Evolutionary conservation across 164 flowering plant genomes (phyloP).

Genomic region (Tetracentron sinense): DNA sequence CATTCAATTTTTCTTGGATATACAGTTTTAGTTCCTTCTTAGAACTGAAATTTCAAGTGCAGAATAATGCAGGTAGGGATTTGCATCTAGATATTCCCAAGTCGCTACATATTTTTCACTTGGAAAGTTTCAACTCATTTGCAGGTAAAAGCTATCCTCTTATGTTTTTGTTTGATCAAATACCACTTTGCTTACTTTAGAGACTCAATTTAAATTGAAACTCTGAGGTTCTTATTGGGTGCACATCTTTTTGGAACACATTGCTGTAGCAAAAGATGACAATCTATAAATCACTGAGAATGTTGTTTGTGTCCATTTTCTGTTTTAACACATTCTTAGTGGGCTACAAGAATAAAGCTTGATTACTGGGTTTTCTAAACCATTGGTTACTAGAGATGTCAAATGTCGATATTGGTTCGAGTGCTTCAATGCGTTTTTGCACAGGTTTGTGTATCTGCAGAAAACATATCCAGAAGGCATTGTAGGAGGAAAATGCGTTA

Average conservation of each 20-base stretch:
- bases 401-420: background rate
- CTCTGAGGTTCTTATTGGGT: too few species aligned
- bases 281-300: too few species aligned
- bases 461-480: background rate
- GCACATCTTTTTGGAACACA: too few species aligned
- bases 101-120: conserved; percentile 52
- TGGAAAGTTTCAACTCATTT: conserved; percentile 56
- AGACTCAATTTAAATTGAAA: too few species aligned
- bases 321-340: too few species aligned
- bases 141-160: conserved; percentile 41
- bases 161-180: background rate
- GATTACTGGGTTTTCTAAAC: background rate
- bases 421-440: background rate
- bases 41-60: conserved; percentile 31
- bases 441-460: background rate
- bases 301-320: background rate
- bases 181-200: background rate
- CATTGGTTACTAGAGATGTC: too few species aligned
- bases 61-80: conserved; percentile 68
- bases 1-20: background rate
- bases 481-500: background rate
- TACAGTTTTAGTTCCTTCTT: background rate
- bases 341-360: background rate
- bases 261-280: too few species aligned
- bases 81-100: conserved; percentile 62